Evolutionary conservation across 306 rosid genomes (phyloP).

Genomic region (Medicago ruthenica): DNA sequence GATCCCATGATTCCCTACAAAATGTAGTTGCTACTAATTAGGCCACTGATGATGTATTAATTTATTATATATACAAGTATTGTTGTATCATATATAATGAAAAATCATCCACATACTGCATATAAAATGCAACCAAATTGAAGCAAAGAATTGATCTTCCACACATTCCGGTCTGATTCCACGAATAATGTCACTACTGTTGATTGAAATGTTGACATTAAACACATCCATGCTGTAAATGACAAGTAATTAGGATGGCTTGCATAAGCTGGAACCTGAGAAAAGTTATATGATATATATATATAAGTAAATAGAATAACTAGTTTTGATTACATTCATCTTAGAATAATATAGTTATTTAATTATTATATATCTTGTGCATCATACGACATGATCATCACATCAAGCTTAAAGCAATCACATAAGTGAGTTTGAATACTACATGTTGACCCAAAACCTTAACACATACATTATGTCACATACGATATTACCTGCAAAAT

Average conservation of each 20-base stretch:
- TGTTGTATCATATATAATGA: not conserved
- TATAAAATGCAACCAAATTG: constrained; percentile 36
- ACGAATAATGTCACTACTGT: constrained; percentile 35
- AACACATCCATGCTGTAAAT: constrained; percentile 69
- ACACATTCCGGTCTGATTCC: constrained; percentile 47
- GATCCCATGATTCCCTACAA: constrained; percentile 63
- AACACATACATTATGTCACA: too few relatives aligned
- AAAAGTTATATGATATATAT: too few relatives aligned
- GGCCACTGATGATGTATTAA: not conserved
- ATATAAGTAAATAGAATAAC: too few relatives aligned
- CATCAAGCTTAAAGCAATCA: too few relatives aligned
- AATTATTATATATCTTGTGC: too few relatives aligned
- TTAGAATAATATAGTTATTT: too few relatives aligned
- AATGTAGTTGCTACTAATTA: not conserved
- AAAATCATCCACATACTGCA: constrained; percentile 19
- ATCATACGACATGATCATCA: too few relatives aligned
- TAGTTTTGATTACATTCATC: too few relatives aligned
- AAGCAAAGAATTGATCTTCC: constrained; percentile 52
- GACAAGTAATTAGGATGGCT: constrained; percentile 60
- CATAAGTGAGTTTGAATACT: too few relatives aligned
- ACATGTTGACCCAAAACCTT: too few relatives aligned
- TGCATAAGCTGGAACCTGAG: constrained; percentile 57
- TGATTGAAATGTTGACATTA: constrained; percentile 54
- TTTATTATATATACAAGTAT: not conserved
- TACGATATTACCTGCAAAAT: constrained; percentile 54